Base-by-base conservation (phyloP, 345 rosid species). In the Boechera stricta region DNA sequence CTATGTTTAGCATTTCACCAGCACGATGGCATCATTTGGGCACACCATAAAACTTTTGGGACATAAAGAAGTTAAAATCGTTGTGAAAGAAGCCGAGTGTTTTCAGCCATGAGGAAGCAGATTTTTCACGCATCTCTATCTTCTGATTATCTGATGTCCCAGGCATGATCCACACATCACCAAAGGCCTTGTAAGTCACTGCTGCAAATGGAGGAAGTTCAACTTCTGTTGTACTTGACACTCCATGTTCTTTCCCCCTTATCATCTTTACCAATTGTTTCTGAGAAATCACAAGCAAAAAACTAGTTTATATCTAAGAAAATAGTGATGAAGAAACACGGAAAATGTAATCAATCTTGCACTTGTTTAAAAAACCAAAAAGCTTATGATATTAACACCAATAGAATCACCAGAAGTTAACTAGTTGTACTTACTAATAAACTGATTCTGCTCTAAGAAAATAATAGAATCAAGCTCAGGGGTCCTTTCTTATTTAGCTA, bases 1-100 rank as follows among this genome's bases (percentile, higher is more conserved):
- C 8, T 49, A 33, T 15, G 31, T 16, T 48, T 66, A 31, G 31
- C 36, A 68, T 10, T 24, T 68, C 15, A 67, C 33, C 36, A 63
- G 70, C 54, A 41, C 35, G 18, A 28, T 24, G 33, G 1, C 77
- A 52, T 18, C 54, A 47, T 33, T 7, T 2, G 52, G 16, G 55
- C 7, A 0, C 0, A 4, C 64, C 45, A 56, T 13, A 42, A 48
- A 16, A 39, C 72, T 75, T 74, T 7, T 21, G 72, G 26, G 81
- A 51, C 82, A 77, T 72, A 32, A 85, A 85, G 86, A 85, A 85
- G 44, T 67, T 39, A 39, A 74, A 63, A 63, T 87, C 88, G 48
- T 21, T 74, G 41, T 87, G 91, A 12, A 5, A 33, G 79, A 87
- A 87, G 2, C 52, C 35, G 16, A 72, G 58, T 5, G 64, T 71